These are phyloP conservation scores for Serendipita sp. DNA, from an alignment of 768 basidiomycete species.

Conservation along the genomic window DNA sequence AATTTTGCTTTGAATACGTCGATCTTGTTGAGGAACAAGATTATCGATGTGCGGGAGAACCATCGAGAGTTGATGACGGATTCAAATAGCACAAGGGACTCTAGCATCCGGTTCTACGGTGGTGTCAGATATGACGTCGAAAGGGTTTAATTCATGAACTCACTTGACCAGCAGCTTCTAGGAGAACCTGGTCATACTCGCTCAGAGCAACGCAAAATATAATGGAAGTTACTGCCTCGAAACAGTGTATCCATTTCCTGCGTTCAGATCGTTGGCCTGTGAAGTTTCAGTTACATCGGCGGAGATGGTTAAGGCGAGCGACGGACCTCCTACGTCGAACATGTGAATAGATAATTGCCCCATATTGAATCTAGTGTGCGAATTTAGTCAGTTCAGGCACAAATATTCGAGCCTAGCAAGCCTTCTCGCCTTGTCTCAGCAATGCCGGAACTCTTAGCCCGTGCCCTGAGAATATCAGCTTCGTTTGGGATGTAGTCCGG, in stretches of 20 bases:
- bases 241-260: conserved; percentile 71
- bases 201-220: conserved; percentile 63
- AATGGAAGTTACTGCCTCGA: conserved; percentile 65
- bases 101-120: conserved; percentile 54
- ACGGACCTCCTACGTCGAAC: conserved; percentile 58
- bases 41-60: conserved; percentile 52
- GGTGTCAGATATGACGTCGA: not conserved
- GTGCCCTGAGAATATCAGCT: conserved; percentile 73
- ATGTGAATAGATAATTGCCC: conserved; percentile 45
- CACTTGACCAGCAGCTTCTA: conserved; percentile 34
- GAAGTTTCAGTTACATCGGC: not conserved
- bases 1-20: conserved; percentile 64
- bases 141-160: conserved; percentile 1
- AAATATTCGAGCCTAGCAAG: conserved; percentile 27
- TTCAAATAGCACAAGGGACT: conserved; percentile 60
- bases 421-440: conserved; percentile 55
- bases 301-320: not conserved
- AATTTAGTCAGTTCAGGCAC: conserved; percentile 8
- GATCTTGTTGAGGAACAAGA: conserved; percentile 56
- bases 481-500: conserved; percentile 74
- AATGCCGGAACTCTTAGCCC: conserved; percentile 80
- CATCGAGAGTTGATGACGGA: conserved; percentile 65
- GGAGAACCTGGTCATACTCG: conserved; percentile 57
- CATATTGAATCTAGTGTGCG: conserved; percentile 33
- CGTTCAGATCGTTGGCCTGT: conserved; percentile 51